These are phyloP conservation scores for Coemansia aciculifera DNA, from an alignment of 192 early-diverging fungal genomes.

Conservation along the genomic window DNA sequence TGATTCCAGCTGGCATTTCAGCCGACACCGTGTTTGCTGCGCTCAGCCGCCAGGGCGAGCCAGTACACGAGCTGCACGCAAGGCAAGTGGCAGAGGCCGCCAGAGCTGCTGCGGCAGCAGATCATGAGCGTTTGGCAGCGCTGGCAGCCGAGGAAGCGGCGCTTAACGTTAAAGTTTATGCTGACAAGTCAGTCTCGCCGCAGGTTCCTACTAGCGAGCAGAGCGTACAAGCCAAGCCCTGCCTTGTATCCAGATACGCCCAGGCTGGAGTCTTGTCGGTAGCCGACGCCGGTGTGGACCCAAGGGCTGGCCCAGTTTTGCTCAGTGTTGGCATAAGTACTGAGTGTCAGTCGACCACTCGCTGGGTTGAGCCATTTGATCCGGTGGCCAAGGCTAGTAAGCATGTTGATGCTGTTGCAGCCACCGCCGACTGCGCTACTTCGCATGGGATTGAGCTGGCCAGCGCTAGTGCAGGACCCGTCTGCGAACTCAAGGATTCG, in stretches of 20 bases:
- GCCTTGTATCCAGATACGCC: constrained; percentile 10
- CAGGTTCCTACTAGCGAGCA: constrained; percentile 23
- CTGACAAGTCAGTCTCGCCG: constrained; percentile 28
- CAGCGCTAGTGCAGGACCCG: constrained; percentile 20
- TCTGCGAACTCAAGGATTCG: constrained; percentile 8
- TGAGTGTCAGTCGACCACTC: constrained; percentile 11
- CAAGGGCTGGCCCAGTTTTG: constrained; percentile 14
- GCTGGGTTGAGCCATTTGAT: constrained; percentile 46
- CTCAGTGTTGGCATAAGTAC: constrained; percentile 19
- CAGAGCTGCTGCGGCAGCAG: constrained; percentile 26
- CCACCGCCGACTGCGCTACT: constrained; percentile 12
- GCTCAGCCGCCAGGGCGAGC: constrained; percentile 37
- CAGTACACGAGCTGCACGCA: constrained; percentile 37
- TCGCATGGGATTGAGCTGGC: constrained; percentile 17
- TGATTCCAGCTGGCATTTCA: constrained; percentile 35
- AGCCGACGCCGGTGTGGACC: constrained; percentile 27
- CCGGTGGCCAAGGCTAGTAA: constrained; percentile 23
- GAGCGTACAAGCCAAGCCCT: constrained; percentile 35
- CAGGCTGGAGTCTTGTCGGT: constrained; percentile 20
- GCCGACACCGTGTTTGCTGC: constrained; percentile 27
- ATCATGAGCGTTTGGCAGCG: constrained; percentile 26
- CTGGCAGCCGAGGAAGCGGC: constrained; percentile 30
- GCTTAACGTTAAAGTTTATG: constrained; percentile 22
- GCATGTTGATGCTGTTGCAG: constrained; percentile 4
- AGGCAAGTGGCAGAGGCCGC: constrained; percentile 28